Evolutionary conservation across 805 yeast species (phyloP), one percentile per base, ranked within the genome.

Genomic region (Candida railenensis): DNA sequence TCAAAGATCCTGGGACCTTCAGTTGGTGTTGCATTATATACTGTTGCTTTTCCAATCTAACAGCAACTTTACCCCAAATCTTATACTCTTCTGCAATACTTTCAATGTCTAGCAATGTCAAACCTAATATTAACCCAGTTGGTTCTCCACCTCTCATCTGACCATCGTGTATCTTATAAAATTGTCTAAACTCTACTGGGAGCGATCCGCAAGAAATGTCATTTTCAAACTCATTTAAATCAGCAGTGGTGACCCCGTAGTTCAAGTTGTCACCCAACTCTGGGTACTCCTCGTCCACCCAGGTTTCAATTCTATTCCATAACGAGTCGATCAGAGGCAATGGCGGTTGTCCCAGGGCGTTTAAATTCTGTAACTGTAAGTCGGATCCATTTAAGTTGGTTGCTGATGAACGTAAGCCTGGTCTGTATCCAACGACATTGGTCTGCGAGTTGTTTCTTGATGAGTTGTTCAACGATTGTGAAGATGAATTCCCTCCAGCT

Each of bases 341-440:
- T 16, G 81, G 81, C 20, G 80, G 78, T 50, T 66, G 76, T 1
- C 82, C 82, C 34, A 69, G 68, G 59, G 53, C 62, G 65, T 56
- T 71, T 65, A 64, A 74, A 47, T 55, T 73, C 67, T 69, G 72
- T 62, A 75, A 59, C 46, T 76, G 78, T 37, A 71, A 67, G 33
- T 73, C 73, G 4, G 77, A 72, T 11, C 67, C 57, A 45, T 62
- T 55, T 47, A 62, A 58, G 40, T 66, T 67, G 18, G 76, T 66
- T 18, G 63, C 53, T 8, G 77, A 71, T 7, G 80, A 71, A 33
- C 79, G 62, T 56, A 71, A 49, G 4, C 77, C 77, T 16, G 74
- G 76, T 42, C 70, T 65, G 63, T 63, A 69, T 37, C 65, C 78
- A 44, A 53, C 40, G 3, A 34, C 69, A 39, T 57, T 58, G 18